Evolutionary conservation across 148 eudicot species (phyloP).

Genomic region (Cornus suecica): DNA sequence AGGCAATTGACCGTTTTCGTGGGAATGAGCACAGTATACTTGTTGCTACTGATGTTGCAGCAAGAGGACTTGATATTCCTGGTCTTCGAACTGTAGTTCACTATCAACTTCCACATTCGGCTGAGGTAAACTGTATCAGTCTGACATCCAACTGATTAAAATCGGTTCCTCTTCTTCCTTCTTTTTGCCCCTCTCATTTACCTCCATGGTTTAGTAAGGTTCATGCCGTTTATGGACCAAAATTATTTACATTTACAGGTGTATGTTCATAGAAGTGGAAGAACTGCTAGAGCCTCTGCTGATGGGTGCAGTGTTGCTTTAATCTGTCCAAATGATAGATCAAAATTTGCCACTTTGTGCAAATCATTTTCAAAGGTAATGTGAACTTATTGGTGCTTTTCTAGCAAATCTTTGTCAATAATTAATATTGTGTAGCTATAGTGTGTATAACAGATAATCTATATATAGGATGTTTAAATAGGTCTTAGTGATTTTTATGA

Average conservation of each 20-base stretch:
- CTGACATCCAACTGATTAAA: neutral
- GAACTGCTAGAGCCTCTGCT: slow-evolving; percentile 87
- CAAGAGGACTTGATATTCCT: slow-evolving; percentile 91
- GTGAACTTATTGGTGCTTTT: neutral
- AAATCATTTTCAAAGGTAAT: slow-evolving; percentile 82
- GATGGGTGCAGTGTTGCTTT: slow-evolving; percentile 93
- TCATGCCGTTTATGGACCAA: slow-evolving; percentile 1
- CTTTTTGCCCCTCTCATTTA: too few relatives aligned
- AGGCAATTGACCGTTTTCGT: slow-evolving; percentile 96
- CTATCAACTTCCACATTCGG: slow-evolving; percentile 95
- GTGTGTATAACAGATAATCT: too few relatives aligned
- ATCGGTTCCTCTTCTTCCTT: slow-evolving; percentile 8
- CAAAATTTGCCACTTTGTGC: slow-evolving; percentile 81
- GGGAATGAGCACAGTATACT: slow-evolving; percentile 70
- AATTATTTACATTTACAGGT: slow-evolving; percentile 42
- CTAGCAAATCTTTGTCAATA: too few relatives aligned
- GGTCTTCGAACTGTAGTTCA: slow-evolving; percentile 93
- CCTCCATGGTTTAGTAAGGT: neutral
- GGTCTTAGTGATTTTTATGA: too few relatives aligned
- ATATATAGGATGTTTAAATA: too few relatives aligned
- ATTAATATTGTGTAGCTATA: too few relatives aligned
- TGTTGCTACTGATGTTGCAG: slow-evolving; percentile 91
- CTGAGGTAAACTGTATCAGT: slow-evolving; percentile 52
- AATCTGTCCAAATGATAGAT: slow-evolving; percentile 75
- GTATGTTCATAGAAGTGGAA: slow-evolving; percentile 96